Conservation (phyloP, 2,329 filamentous ascomycete species). For the Fusarium paranaense region DNA sequence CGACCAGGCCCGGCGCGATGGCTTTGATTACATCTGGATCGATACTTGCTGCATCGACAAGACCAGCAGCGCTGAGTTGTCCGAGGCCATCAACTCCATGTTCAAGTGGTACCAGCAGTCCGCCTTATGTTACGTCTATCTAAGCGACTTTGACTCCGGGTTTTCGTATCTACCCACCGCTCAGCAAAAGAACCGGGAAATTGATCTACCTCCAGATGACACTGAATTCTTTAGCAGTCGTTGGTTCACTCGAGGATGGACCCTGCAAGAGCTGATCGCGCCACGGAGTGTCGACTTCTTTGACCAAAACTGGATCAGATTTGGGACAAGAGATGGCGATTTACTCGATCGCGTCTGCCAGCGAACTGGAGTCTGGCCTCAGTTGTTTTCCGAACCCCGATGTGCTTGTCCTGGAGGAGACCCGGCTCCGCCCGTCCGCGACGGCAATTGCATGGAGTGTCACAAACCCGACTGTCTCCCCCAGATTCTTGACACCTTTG, state of each 20-base stretch:
- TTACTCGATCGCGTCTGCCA: conserved; percentile 31
- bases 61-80: conserved; percentile 41
- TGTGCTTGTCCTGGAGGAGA: conserved; percentile 20
- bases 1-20: conserved; percentile 18
- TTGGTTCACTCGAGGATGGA: conserved; percentile 44
- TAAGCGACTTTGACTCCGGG: conserved; percentile 31
- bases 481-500: conserved; percentile 36
- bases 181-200: neutral
- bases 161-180: neutral
- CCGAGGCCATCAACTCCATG: conserved; percentile 46
- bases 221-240: conserved; percentile 29
- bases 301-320: conserved; percentile 39
- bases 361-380: conserved; percentile 31
- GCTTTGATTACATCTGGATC: conserved; percentile 39
- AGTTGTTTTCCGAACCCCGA: conserved; percentile 33
- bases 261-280: conserved; percentile 48
- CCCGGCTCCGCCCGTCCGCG: conserved; percentile 4
- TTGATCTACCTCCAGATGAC: neutral
- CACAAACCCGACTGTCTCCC: conserved; percentile 24
- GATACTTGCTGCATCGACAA: conserved; percentile 48
- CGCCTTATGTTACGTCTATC: conserved; percentile 41
- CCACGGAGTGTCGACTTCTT: conserved; percentile 45
- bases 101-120: conserved; percentile 44
- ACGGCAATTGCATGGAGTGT: conserved; percentile 34
- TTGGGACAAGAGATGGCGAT: conserved; percentile 40